Base-by-base conservation (phyloP, 768 basidiomycete genomes). In the Dentipellis sp. region DNA sequence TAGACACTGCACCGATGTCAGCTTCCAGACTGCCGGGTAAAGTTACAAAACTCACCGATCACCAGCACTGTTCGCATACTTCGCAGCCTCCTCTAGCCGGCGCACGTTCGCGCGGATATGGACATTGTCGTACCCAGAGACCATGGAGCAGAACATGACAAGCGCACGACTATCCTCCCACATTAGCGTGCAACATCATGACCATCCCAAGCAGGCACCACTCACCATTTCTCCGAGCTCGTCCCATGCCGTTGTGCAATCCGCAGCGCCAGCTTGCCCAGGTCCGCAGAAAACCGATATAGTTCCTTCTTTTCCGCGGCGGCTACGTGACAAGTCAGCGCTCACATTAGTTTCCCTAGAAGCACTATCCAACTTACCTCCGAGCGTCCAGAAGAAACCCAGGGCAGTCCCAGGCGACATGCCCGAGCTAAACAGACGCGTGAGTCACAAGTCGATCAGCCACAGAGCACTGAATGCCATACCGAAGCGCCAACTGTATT, bases 381-480 rank as follows among this genome's bases (percentile, higher is more conserved):
- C 80, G 6, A 85, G 69, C 12, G 81, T 78, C 83, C 83, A 88
- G 64, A 88, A 84, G 67, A 89, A 84, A 6, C 87, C 87, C 16
- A 84, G 67, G 0, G 83, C 80, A 8, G 83, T 82, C 4, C 84
- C 84, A 14, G 84, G 78, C 7, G 82, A 77, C 74, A 89, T 83
- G 5, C 86, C 87, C 54, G 76, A 79, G 23, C 83, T 86, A 51
- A 17, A n/a, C 8, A 37, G 51, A 19, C 10, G 11, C 7, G 7
- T 3, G 10, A 57, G 12, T 50, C 19, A 14, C 10, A 38, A 6
- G 29, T 29, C 29, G 29, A 29, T 29, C 3, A 29, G 29, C 29
- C 29, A 29, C 29, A 29, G 29, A 29, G n/a, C 34, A 53, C 22
- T 35, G 1, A 22, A 45, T 12, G 9, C 61, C 68, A 40, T 66